Evolutionary conservation across 257 asterid species (phyloP).

Genomic region (Solanum gandarillasii): DNA sequence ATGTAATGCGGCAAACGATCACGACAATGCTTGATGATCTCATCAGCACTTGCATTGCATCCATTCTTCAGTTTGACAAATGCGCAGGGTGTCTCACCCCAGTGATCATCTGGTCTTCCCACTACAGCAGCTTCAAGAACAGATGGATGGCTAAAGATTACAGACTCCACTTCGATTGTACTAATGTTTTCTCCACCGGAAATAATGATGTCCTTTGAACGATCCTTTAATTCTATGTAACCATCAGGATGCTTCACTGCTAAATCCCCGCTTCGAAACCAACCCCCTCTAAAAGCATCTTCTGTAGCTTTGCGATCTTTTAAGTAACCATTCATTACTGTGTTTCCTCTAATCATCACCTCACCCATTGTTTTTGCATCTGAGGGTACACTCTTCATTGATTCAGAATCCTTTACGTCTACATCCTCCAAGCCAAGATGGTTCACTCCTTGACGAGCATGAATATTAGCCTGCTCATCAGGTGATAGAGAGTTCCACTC

Average conservation of each 20-base stretch:
- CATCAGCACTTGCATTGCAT: background rate
- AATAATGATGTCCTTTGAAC: background rate
- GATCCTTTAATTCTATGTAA: background rate
- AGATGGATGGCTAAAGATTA: background rate
- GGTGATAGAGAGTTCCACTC: background rate
- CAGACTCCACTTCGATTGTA: background rate
- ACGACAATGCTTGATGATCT: background rate
- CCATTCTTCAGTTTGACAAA: background rate
- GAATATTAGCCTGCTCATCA: background rate
- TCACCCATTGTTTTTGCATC: background rate
- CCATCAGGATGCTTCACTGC: background rate
- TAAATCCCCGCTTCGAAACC: background rate
- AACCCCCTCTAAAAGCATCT: background rate
- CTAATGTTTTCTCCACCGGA: background rate
- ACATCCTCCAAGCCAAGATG: background rate
- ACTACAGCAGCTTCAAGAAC: background rate
- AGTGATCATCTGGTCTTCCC: background rate
- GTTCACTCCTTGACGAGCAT: constrained; percentile 2
- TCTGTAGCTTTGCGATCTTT: background rate
- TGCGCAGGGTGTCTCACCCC: background rate
- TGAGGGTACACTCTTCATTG: background rate
- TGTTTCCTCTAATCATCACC: background rate
- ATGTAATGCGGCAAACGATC: background rate
- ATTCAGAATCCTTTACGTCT: background rate
- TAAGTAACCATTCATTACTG: constrained; percentile 1